A percentile compares a stretch with the other conserved stretches of the same genome.
Conservation (phyloP, 768 basidiomycete genomes). For the Mycena chlorophos region DNA sequence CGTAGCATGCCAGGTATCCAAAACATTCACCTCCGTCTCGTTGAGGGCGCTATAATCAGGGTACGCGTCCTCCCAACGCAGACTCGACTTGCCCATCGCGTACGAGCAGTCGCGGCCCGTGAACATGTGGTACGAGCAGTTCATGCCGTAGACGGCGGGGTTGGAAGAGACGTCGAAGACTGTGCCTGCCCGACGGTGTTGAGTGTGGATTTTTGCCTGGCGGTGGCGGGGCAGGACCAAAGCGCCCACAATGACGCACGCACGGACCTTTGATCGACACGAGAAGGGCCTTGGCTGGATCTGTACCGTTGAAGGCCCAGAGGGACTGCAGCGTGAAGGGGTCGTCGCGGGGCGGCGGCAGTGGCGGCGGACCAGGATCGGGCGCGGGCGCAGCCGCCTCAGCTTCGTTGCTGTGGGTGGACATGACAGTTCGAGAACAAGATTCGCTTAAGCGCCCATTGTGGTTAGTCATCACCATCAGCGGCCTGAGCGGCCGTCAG, state of each 20-base stretch:
- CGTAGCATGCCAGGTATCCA: background rate
- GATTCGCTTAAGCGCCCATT: too few relatives aligned
- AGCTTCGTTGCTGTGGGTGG: too few relatives aligned
- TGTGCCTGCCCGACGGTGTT: background rate
- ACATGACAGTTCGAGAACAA: too few relatives aligned
- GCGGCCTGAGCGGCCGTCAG: too few relatives aligned
- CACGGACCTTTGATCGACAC: background rate
- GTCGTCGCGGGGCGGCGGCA: background rate
- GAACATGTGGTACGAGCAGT: background rate
- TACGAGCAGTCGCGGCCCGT: background rate
- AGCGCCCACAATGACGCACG: too few relatives aligned
- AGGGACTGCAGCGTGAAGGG: background rate
- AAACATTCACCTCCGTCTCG: background rate
- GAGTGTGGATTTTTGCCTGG: background rate
- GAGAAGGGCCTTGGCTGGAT: background rate
- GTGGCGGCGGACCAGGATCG: background rate
- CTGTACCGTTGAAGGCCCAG: background rate
- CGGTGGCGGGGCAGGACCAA: too few relatives aligned
- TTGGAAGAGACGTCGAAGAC: background rate
- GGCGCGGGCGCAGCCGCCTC: background rate
- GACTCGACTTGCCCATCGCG: background rate
- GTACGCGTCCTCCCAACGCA: background rate
- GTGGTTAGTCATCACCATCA: too few relatives aligned
- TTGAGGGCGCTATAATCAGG: background rate
- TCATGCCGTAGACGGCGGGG: background rate